Evolutionary conservation across 352 stramenopile species (phyloP), one percentile per base, ranked within the genome.

Genomic region (Phytophthora kernoviae): DNA sequence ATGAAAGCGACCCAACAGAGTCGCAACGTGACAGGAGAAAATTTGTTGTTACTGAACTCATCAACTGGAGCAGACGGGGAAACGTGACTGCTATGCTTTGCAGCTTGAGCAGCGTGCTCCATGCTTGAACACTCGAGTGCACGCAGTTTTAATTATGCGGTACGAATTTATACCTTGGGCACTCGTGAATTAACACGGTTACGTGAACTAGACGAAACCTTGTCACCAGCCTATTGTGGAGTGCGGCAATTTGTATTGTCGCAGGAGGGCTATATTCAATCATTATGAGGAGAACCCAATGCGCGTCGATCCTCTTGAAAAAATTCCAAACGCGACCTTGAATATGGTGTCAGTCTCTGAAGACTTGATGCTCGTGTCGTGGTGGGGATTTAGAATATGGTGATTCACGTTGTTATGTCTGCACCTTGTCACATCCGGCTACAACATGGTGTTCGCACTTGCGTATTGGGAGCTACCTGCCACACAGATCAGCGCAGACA

Each of bases 381-480:
- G 24, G 0, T 43, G 27, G 17, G 39, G 24, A 15, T 59, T 39
- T 22, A 26, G 18, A 5, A 7, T 72, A n/a, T 48, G 50, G 50
- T 57, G 50, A 24, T 2, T 57, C 15, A 14, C 37, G 30, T 42
- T 57, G 27, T 37, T 57, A 32, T 36, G 50, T 41, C 24, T 56
- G 22, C 50, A 49, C 24, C 18, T 57, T 36, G 42, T 57, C 24
- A 57, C 39, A 11, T 57, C 36, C 32, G 36, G n/a, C 7, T 57
- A 57, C 39, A 48, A 33, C 30, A 24, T 17, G n/a, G 50, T 24
- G 10, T 57, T 48, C 15, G 54, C 43, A 22, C 17, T 54, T 0
- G 53, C 40, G 12, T 61, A 61, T 18, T 41, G 5, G 26, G 26
- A 12, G 12, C 37, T 57, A 14, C 10, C n/a, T 30, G 17, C 9